Base-by-base conservation (phyloP, 2,329 filamentous ascomycete genomes). In the Lasiodiplodia gonubiensis region DNA sequence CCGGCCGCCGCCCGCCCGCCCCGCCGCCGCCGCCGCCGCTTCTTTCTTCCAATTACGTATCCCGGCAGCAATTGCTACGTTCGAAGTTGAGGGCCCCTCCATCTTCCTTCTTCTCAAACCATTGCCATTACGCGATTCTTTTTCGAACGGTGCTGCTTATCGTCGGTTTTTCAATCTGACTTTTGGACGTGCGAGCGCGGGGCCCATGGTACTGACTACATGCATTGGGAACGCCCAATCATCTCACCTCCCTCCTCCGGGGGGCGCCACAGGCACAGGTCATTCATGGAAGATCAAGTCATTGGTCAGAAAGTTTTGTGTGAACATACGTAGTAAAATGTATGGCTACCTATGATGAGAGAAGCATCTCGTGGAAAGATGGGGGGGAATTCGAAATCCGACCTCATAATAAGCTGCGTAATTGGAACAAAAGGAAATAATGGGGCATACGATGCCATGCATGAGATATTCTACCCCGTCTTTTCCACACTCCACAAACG, bases 401-500 rank as follows among this genome's bases (percentile, higher is more conserved):
- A 46, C 42, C 30, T n/a, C 33, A 25, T n/a, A 21, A 2, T 12
- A 37, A 35, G 6, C 10, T 3, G 14, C 21, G 11, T 8, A 48
- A 48, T 30, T 30, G 21, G n/a, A 46, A 16, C 30, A 25, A 63
- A 61, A 55, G 12, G n/a, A 21, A 18, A 55, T 30, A 23, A 4
- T 51, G 11, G 16, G 59, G 59, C 59, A 63, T 30, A 48, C 59
- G 59, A 39, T 63, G 59, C 59, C 59, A 5, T 21, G 51, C 27
- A 52, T 51, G 42, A 63, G 25, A 33, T 18, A 27, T 48, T 51
- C 57, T 61, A 61, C 46, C 59, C 59, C 59, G 27, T 63, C 59
- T 63, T 63, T 63, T 52, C 27, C 57, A n/a, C 23, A 48, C 55
- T 25, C 55, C 55, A 60, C n/a, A 23, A 60, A 63, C 59, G 59